Conservation (phyloP, 345 rosid species). For the Syzygium aromaticum region DNA sequence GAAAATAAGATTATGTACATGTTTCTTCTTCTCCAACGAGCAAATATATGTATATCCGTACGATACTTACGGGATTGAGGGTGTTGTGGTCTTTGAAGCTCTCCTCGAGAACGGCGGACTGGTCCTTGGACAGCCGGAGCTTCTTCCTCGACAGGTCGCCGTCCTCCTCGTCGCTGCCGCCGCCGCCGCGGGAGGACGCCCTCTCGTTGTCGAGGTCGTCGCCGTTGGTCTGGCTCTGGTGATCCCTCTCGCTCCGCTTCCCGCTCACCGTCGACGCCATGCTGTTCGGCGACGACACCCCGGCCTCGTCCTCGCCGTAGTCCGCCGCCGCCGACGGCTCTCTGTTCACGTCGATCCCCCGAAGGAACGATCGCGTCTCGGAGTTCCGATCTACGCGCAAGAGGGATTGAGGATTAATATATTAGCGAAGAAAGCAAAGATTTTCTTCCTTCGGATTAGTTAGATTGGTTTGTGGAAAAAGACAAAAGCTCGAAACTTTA, state of each 20-base stretch:
- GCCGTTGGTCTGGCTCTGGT: constrained; percentile 20
- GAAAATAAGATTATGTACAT: background rate
- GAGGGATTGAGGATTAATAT: background rate
- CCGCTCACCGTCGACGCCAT: constrained; percentile 81
- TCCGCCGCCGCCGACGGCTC: constrained; percentile 54
- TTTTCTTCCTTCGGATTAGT: background rate
- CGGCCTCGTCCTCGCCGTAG: constrained; percentile 68
- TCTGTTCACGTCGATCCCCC: constrained; percentile 90
- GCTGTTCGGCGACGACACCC: constrained; percentile 86
- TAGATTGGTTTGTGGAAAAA: background rate
- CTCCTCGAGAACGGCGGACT: constrained; percentile 87
- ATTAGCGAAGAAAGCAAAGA: background rate
- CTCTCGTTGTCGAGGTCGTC: constrained; percentile 61
- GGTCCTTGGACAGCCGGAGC: constrained; percentile 84
- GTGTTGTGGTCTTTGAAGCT: constrained; percentile 90
- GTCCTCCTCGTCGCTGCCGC: constrained; percentile 85
- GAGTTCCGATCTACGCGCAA: constrained; percentile 58
- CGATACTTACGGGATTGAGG: constrained; percentile 70
- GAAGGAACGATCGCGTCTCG: constrained; percentile 49
- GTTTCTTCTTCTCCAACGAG: background rate
- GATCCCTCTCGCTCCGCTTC: constrained; percentile 79
- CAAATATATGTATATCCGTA: background rate
- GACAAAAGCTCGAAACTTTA: background rate
- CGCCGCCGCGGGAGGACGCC: constrained; percentile 66
- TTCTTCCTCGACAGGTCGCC: constrained; percentile 86